Evolutionary conservation across 306 rosid genomes (phyloP).

Genomic region (Quercus parvula): DNA sequence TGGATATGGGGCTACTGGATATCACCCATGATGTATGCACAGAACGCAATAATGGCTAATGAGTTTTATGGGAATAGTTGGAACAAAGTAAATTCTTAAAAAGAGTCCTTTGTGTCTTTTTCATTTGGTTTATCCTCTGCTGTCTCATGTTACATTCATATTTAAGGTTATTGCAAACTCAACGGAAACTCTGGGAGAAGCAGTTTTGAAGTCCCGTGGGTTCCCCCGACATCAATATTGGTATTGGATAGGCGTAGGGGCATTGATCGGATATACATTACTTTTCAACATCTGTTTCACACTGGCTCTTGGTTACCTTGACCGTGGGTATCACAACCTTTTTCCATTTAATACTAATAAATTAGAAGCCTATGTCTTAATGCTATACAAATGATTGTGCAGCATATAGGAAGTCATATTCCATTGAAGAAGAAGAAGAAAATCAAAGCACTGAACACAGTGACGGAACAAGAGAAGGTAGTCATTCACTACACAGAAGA

Average conservation of each 20-base stretch:
- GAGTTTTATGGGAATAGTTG: constrained; percentile 71
- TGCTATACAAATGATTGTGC: constrained; percentile 14
- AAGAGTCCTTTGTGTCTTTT: not conserved
- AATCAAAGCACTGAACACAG: constrained; percentile 13
- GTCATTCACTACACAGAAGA: not conserved
- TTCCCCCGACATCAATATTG: constrained; percentile 53
- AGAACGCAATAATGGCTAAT: constrained; percentile 58
- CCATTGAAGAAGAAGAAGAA: constrained; percentile 35
- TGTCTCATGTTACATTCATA: not conserved
- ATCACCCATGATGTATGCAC: constrained; percentile 72
- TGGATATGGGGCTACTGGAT: constrained; percentile 84
- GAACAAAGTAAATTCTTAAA: constrained; percentile 47
- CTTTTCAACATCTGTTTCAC: constrained; percentile 46
- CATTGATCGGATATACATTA: constrained; percentile 43
- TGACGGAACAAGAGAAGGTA: constrained; percentile 1
- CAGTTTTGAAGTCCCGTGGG: constrained; percentile 46
- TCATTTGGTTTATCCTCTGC: not conserved
- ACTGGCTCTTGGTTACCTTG: constrained; percentile 50
- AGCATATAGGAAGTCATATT: constrained; percentile 43
- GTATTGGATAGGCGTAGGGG: constrained; percentile 74
- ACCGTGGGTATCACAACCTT: constrained; percentile 38
- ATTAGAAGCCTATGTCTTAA: not conserved
- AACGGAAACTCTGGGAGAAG: constrained; percentile 37
- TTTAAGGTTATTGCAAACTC: constrained; percentile 40
- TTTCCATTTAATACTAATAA: not conserved